Percentiles rank a stretch among this genome's conserved stretches.
phyloP scores from a whole-genome alignment of 164 flowering plant species.

The Umbellularia californica region DNA sequence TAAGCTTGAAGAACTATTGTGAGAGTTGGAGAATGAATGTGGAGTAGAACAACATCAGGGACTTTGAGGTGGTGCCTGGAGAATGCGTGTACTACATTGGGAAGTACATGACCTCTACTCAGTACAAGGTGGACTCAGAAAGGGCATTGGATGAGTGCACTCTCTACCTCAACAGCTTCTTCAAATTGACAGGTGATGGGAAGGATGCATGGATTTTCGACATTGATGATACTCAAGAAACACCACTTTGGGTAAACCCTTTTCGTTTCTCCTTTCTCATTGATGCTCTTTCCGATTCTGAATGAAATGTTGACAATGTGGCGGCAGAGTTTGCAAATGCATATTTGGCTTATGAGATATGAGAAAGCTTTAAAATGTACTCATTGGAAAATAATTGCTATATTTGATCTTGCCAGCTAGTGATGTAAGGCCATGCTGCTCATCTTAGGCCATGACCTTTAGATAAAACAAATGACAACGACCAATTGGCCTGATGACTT shows the following conservation, averaged over 20 bases:
- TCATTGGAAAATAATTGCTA: no score
- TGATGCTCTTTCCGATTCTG: neutral
- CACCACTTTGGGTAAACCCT: slow-evolving; percentile 50
- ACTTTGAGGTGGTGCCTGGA: slow-evolving; percentile 57
- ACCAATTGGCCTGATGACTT: no score
- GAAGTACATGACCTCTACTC: slow-evolving; percentile 65
- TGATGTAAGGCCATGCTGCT: no score
- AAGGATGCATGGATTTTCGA: slow-evolving; percentile 78
- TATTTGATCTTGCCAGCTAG: no score
- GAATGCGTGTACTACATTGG: slow-evolving; percentile 58
- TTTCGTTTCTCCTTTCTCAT: neutral
- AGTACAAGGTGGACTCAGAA: slow-evolving; percentile 53
- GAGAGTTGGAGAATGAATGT: slow-evolving; percentile 85
- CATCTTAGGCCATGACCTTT: no score
- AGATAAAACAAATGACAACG: no score
- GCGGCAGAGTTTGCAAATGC: no score
- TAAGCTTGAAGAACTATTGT: slow-evolving; percentile 60
- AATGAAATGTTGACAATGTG: slow-evolving; percentile 5
- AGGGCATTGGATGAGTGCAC: slow-evolving; percentile 47
- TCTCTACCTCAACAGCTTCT: slow-evolving; percentile 39
- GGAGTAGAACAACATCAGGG: slow-evolving; percentile 66
- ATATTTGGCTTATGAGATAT: no score
- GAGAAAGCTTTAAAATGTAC: no score
- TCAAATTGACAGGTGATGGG: slow-evolving; percentile 35
- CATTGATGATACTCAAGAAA: slow-evolving; percentile 61